Evolutionary conservation across 768 basidiomycete genomes (phyloP).

Genomic region (Leccinum sublutescens): DNA sequence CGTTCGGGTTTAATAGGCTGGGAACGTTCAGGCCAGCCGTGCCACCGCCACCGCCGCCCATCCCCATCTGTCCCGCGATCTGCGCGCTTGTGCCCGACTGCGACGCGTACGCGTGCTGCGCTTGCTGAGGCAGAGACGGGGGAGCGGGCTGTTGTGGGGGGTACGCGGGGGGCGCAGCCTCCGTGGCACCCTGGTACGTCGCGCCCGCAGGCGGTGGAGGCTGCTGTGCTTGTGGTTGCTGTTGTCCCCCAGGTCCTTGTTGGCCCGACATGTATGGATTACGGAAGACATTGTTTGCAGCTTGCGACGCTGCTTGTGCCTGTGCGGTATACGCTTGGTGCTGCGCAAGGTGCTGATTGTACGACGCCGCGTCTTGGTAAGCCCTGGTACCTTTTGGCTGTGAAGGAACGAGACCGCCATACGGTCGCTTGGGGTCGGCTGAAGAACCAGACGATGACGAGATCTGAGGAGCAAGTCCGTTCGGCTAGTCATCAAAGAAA

Average conservation of each 20-base stretch:
- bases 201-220: slow-evolving; percentile 9
- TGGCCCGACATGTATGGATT: slow-evolving; percentile 78
- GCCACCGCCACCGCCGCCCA: slow-evolving; percentile 7
- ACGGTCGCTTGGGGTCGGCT: slow-evolving; percentile 80
- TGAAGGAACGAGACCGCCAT: slow-evolving; percentile 90
- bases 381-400: slow-evolving; percentile 82
- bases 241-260: slow-evolving; percentile 34
- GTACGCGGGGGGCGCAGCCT: slow-evolving; percentile 17
- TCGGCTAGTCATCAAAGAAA: slow-evolving; percentile 42
- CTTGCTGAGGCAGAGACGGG: slow-evolving; percentile 21
- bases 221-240: slow-evolving; percentile 23
- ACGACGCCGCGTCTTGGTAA: slow-evolving; percentile 88
- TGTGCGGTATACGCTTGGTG: slow-evolving; percentile 93
- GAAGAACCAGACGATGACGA: slow-evolving; percentile 32
- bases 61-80: slow-evolving; percentile 19
- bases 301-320: slow-evolving; percentile 71
- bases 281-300: slow-evolving; percentile 63
- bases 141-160: slow-evolving; percentile 28
- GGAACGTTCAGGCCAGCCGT: slow-evolving; percentile 20
- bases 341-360: slow-evolving; percentile 92
- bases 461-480: slow-evolving; percentile 38
- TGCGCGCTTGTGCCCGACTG: slow-evolving; percentile 23
- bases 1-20: slow-evolving; percentile 45
- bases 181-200: slow-evolving; percentile 25
- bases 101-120: slow-evolving; percentile 27